These are phyloP conservation scores for Russula earlei DNA, from an alignment of 768 basidiomycete species.

Conservation along the genomic window DNA sequence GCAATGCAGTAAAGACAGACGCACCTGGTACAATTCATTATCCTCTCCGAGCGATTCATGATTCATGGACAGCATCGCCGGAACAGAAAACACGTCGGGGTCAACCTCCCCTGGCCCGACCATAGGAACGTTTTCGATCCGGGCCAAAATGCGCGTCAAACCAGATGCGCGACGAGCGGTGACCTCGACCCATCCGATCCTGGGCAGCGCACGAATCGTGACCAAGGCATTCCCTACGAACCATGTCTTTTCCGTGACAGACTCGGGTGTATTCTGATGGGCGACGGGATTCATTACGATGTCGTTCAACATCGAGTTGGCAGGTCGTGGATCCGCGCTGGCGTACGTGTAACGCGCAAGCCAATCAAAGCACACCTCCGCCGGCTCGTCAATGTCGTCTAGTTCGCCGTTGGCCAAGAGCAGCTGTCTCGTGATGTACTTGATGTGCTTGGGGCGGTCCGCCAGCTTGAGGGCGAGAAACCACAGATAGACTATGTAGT, in stretches of 20 bases:
- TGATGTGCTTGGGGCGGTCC: slow-evolving; percentile 71
- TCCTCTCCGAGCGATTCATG: slow-evolving; percentile 30
- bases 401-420: slow-evolving; percentile 76
- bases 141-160: slow-evolving; percentile 72
- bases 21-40: slow-evolving; percentile 20
- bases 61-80: slow-evolving; percentile 67
- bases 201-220: slow-evolving; percentile 64
- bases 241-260: slow-evolving; percentile 67
- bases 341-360: slow-evolving; percentile 90
- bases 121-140: slow-evolving; percentile 82
- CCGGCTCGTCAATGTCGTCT: slow-evolving; percentile 70
- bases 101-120: slow-evolving; percentile 77
- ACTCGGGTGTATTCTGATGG: slow-evolving; percentile 28
- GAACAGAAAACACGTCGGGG: slow-evolving; percentile 63
- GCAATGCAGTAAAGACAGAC: neutral
- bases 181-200: slow-evolving; percentile 84
- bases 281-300: slow-evolving; percentile 56
- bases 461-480: slow-evolving; percentile 80
- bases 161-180: slow-evolving; percentile 82
- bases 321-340: slow-evolving; percentile 85
- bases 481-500: slow-evolving; percentile 90
- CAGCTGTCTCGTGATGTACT: slow-evolving; percentile 80
- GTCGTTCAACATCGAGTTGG: slow-evolving; percentile 67
- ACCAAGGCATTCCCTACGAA: slow-evolving; percentile 75
- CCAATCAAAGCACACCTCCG: slow-evolving; percentile 98